These are phyloP conservation scores for Deakozyma indianensis DNA, from an alignment of 805 yeast species.

Conservation along the genomic window DNA sequence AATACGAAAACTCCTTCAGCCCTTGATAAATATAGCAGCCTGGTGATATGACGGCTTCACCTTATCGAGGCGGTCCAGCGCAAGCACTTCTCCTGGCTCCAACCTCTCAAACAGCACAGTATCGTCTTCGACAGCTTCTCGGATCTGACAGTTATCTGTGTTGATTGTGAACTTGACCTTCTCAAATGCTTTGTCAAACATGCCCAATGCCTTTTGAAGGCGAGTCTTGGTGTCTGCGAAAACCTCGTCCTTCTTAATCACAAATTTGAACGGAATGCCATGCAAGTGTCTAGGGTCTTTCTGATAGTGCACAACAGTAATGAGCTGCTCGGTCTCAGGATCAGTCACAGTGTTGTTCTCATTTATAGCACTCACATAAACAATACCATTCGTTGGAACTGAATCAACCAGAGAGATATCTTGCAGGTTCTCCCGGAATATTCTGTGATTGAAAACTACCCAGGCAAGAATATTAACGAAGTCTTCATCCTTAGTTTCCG, in stretches of 20 bases:
- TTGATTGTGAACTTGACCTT: constrained; percentile 51
- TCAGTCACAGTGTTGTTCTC: constrained; percentile 13
- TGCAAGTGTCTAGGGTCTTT: constrained; percentile 53
- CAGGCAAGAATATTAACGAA: not conserved
- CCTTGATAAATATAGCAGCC: constrained; percentile 45
- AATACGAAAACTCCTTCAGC: constrained; percentile 7
- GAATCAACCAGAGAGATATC: constrained; percentile 40
- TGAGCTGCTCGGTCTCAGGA: constrained; percentile 23
- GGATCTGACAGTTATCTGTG: constrained; percentile 20
- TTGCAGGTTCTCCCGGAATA: constrained; percentile 11
- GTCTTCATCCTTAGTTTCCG: constrained; percentile 32
- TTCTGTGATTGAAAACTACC: constrained; percentile 13
- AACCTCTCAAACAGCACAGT: constrained; percentile 42
- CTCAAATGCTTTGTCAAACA: constrained; percentile 67
- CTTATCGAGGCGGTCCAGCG: constrained; percentile 82
- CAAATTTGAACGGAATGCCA: constrained; percentile 76
- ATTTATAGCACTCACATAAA: constrained; percentile 35
- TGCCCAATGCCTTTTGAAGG: constrained; percentile 53
- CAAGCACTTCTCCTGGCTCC: constrained; percentile 39
- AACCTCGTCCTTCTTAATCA: constrained; percentile 52
- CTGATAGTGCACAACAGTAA: constrained; percentile 65
- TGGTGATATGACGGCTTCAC: constrained; percentile 36
- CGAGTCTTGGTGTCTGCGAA: constrained; percentile 50
- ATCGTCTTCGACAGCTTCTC: constrained; percentile 30
- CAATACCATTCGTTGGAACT: constrained; percentile 2